These are phyloP conservation scores for Xerocomus amazonicus DNA, from an alignment of 1,284 basidiomycete species.

Conservation along the genomic window DNA sequence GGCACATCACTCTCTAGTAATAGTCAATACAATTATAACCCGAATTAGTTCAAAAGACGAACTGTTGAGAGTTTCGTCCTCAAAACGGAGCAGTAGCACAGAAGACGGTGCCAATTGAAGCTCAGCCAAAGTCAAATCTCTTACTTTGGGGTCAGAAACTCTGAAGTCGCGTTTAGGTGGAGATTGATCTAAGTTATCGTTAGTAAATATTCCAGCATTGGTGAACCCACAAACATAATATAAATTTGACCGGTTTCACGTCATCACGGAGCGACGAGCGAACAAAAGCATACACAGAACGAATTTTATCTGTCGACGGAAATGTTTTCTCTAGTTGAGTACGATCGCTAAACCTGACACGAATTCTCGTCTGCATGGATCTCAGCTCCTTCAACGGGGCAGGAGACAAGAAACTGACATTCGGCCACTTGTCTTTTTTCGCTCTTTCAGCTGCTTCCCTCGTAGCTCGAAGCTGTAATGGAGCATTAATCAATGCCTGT, in stretches of 20 bases:
- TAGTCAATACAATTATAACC: background rate
- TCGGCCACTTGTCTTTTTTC: constrained; percentile 67
- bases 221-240: constrained; percentile 60
- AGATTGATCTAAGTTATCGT: constrained; percentile 54
- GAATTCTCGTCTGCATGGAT: constrained; percentile 64
- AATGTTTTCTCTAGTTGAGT: constrained; percentile 81
- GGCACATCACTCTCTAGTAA: constrained; percentile 44
- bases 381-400: constrained; percentile 9
- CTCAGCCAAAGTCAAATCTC: constrained; percentile 62
- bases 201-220: background rate
- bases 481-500: constrained; percentile 70
- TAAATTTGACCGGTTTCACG: constrained; percentile 71
- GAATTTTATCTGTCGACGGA: constrained; percentile 72
- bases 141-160: constrained; percentile 69
- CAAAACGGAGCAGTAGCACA: constrained; percentile 72
- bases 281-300: constrained; percentile 80
- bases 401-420: constrained; percentile 42
- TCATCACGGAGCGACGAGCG: constrained; percentile 68
- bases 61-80: constrained; percentile 72
- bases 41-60: constrained; percentile 7
- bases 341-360: constrained; percentile 77
- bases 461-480: constrained; percentile 65
- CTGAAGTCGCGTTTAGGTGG: constrained; percentile 81
- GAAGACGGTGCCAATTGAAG: constrained; percentile 80
- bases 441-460: constrained; percentile 64